A percentile compares a stretch with the other conserved stretches of the same genome.
Evolutionary conservation across 192 early-diverging fungal species (phyloP).

Genomic region (Coemansia sp.): DNA sequence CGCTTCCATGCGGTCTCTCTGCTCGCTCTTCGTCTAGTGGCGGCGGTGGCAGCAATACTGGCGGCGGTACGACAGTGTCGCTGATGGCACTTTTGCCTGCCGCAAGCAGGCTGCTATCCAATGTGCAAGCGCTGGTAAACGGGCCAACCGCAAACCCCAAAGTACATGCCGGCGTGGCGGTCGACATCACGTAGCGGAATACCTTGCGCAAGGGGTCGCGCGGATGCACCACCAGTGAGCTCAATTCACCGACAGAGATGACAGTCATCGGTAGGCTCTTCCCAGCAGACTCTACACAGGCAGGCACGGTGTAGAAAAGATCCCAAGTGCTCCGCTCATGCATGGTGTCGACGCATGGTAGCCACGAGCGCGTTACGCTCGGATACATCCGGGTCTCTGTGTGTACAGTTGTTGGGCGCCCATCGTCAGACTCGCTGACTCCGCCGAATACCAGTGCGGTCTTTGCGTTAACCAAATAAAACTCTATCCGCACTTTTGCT

Average conservation of each 20-base stretch:
- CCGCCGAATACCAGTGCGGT: constrained; percentile 32
- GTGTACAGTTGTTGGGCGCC: constrained; percentile 42
- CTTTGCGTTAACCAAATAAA: constrained; percentile 31
- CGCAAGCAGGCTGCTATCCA: constrained; percentile 27
- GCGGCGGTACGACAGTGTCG: background rate
- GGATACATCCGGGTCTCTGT: constrained; percentile 67
- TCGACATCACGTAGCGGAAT: constrained; percentile 66
- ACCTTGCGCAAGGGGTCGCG: constrained; percentile 59
- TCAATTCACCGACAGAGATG: constrained; percentile 66
- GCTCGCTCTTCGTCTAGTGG: background rate
- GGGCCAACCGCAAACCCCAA: constrained; percentile 75
- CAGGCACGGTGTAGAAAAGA: constrained; percentile 68
- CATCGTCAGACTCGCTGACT: constrained; percentile 12
- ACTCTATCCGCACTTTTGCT: constrained; percentile 43
- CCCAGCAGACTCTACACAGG: constrained; percentile 15
- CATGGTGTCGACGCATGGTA: constrained; percentile 74
- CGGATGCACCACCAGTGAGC: constrained; percentile 64
- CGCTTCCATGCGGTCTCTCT: constrained; percentile 3
- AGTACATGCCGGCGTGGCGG: constrained; percentile 66
- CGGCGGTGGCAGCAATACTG: background rate
- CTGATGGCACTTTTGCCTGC: background rate
- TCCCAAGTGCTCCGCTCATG: constrained; percentile 77
- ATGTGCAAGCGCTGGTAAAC: constrained; percentile 49
- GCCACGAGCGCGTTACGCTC: constrained; percentile 69
- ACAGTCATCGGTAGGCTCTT: constrained; percentile 35